Conservation (phyloP, 2,329 filamentous ascomycete species). For the Calonectria honghensis region DNA sequence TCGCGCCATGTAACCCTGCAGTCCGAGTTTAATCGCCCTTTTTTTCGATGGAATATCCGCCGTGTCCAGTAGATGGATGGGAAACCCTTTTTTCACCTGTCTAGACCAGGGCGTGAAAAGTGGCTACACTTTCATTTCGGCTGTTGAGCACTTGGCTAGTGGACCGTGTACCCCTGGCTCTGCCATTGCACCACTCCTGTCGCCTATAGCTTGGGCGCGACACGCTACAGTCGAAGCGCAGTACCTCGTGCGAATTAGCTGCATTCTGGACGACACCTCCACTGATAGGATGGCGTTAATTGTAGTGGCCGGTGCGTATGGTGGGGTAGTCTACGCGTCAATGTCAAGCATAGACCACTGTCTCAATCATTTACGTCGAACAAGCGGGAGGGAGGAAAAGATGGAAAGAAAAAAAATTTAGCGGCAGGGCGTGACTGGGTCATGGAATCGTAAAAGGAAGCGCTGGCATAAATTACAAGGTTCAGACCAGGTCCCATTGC, state of each 20-base stretch:
- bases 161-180: constrained; percentile 23
- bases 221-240: not conserved
- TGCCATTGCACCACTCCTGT: not conserved
- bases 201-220: not conserved
- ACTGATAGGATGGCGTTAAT: constrained; percentile 29
- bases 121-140: constrained; percentile 49
- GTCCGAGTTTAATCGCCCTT: constrained; percentile 30
- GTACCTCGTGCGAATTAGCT: constrained; percentile 2
- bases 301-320: constrained; percentile 14
- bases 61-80: constrained; percentile 28
- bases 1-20: constrained; percentile 41
- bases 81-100: constrained; percentile 1
- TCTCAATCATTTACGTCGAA: constrained; percentile 21
- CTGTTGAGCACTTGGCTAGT: constrained; percentile 43
- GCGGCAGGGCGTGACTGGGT: constrained; percentile 4
- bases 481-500: constrained; percentile 22
- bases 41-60: constrained; percentile 4
- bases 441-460: not conserved
- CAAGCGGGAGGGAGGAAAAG: not conserved
- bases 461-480: constrained; percentile 25
- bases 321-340: constrained; percentile 36
- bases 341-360: constrained; percentile 10
- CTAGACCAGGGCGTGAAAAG: not conserved
- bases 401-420: not conserved
- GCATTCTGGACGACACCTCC: constrained; percentile 22